Evolutionary conservation across 257 asterid species (phyloP).

Genomic region (Solanum corneliomulleri): DNA sequence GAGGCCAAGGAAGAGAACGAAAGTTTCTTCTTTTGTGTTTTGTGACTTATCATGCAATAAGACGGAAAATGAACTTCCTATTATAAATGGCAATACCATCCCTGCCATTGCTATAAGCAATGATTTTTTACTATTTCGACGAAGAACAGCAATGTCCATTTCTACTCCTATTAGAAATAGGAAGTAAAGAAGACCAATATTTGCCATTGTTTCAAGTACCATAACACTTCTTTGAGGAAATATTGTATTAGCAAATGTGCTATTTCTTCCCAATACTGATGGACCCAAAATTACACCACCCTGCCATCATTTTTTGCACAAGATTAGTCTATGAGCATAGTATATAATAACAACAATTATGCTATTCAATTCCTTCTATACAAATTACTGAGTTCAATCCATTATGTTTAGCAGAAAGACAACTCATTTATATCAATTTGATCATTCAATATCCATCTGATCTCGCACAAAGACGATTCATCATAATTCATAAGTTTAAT

Average conservation of each 20-base stretch:
- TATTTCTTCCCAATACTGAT: conserved; percentile 59
- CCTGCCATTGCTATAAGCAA: conserved; percentile 55
- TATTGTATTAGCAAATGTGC: conserved; percentile 30
- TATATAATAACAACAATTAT: background rate
- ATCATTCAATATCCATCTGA: no score
- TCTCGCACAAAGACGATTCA: background rate
- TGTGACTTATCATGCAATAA: conserved; percentile 35
- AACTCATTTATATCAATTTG: background rate
- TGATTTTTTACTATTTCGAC: conserved; percentile 56
- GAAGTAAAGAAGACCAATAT: conserved; percentile 84
- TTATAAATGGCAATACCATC: conserved; percentile 64
- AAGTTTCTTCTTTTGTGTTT: conserved; percentile 47
- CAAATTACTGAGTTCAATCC: background rate
- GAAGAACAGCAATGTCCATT: conserved; percentile 80
- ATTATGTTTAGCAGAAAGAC: background rate
- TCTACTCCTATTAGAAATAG: conserved; percentile 87
- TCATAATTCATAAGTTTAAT: background rate
- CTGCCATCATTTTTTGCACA: conserved; percentile 15
- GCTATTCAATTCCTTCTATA: background rate
- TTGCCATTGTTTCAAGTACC: conserved; percentile 97
- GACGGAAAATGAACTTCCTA: conserved; percentile 62
- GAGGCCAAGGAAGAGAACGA: conserved; percentile 82
- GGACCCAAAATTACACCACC: conserved; percentile 93
- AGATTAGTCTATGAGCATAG: background rate
- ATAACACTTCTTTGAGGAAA: conserved; percentile 88